Evolutionary conservation across 169 alveolate species (phyloP).

Genomic region (Theileria annulata): DNA sequence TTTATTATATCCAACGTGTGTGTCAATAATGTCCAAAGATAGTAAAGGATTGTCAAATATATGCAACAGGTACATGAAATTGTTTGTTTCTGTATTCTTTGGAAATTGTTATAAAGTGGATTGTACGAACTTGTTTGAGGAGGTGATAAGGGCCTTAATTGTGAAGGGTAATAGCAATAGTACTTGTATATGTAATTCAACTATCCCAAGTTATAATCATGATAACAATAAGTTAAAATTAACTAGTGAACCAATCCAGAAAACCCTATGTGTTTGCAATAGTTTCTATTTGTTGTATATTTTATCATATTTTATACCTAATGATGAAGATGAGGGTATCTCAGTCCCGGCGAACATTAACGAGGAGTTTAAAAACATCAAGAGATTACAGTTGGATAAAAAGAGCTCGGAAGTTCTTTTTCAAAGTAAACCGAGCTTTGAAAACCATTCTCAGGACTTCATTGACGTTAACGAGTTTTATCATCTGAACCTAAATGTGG

Average conservation of each 20-base stretch:
- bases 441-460: conserved; percentile 4
- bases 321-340: background rate
- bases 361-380: conserved; percentile 36
- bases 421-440: conserved; percentile 12
- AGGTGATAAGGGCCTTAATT: background rate
- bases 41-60: background rate
- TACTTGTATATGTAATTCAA: background rate
- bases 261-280: conserved; percentile 7
- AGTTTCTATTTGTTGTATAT: conserved; percentile 4
- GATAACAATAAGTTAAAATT: background rate
- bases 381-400: conserved; percentile 28
- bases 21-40: conserved; percentile 8
- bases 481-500: background rate
- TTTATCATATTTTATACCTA: conserved; percentile 3
- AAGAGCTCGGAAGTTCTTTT: conserved; percentile 48
- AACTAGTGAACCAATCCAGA: background rate
- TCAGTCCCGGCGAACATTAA: conserved; percentile 24
- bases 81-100: background rate
- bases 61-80: background rate
- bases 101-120: background rate
- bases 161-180: background rate
- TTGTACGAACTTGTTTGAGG: background rate
- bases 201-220: background rate
- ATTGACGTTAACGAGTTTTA: conserved; percentile 1
- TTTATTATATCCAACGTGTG: conserved; percentile 6